Evolutionary conservation across 495 filamentous ascomycete species (phyloP).

Genomic region (Tuber melanosporum): DNA sequence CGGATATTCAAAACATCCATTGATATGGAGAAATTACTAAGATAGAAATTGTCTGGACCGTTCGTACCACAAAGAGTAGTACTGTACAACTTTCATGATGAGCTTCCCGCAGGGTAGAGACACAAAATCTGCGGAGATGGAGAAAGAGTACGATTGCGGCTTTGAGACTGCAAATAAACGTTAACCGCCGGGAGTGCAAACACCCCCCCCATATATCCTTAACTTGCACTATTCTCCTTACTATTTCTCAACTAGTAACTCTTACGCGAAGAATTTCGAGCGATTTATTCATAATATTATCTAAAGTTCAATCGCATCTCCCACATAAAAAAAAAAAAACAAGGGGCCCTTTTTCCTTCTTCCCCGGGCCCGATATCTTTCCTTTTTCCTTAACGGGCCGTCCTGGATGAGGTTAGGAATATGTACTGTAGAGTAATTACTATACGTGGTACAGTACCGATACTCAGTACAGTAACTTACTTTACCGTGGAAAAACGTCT

Average conservation of each 20-base stretch:
- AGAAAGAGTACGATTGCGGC: neutral
- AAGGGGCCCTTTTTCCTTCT: neutral
- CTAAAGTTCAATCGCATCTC: neutral
- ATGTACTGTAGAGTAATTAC: too few relatives aligned
- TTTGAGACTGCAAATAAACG: neutral
- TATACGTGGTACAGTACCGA: too few relatives aligned
- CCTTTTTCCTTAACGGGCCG: neutral
- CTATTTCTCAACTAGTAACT: neutral
- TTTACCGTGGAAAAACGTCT: neutral
- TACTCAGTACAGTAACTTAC: neutral
- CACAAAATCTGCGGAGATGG: neutral
- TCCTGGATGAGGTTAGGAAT: neutral
- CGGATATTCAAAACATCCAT: neutral
- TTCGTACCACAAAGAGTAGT: neutral
- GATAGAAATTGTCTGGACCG: neutral
- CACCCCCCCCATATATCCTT: neutral
- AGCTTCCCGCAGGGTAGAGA: neutral
- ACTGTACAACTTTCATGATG: neutral
- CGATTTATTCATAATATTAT: neutral
- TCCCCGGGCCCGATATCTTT: neutral
- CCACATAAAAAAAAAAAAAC: neutral
- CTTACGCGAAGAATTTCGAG: neutral
- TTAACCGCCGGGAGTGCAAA: neutral
- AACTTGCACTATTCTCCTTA: neutral
- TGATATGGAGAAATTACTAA: neutral